Evolutionary conservation across 2,329 filamentous ascomycete species (phyloP).

Genomic region (Calonectria ilicicola): DNA sequence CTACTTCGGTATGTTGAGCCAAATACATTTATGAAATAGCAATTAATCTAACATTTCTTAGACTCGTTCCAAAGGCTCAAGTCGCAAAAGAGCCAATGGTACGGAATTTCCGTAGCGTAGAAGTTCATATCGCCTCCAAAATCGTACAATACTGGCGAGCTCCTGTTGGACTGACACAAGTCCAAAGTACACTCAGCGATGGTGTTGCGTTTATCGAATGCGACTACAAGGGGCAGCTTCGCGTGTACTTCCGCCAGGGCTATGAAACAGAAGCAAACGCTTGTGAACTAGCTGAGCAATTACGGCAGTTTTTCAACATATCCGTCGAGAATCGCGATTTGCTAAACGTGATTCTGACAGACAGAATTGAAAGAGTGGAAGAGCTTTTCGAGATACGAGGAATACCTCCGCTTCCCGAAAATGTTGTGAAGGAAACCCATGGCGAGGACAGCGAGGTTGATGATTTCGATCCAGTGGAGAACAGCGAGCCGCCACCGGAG

Average conservation of each 20-base stretch:
- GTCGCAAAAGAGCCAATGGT: background rate
- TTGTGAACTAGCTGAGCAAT: conserved; percentile 13
- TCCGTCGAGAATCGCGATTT: background rate
- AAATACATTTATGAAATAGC: too few species aligned
- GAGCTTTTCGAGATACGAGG: conserved; percentile 10
- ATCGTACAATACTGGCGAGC: conserved; percentile 15
- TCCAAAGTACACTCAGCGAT: conserved; percentile 9
- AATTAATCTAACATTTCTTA: background rate
- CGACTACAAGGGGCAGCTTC: conserved; percentile 5
- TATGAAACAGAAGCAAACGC: conserved; percentile 9
- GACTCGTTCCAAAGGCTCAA: conserved; percentile 2
- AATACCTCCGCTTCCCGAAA: conserved; percentile 2
- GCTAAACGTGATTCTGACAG: background rate
- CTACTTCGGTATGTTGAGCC: background rate
- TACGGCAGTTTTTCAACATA: conserved; percentile 12
- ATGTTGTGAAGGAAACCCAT: background rate
- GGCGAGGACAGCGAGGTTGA: background rate
- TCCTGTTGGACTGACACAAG: background rate
- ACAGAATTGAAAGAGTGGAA: background rate
- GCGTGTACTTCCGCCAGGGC: conserved; percentile 5
- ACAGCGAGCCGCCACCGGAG: background rate
- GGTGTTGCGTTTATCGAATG: conserved; percentile 11
- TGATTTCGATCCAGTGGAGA: background rate
- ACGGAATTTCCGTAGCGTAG: background rate
- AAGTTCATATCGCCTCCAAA: background rate